Evolutionary conservation across 352 stramenopile genomes (phyloP), one percentile per base, ranked within the genome.

Genomic region (Phytophthora europaea): DNA sequence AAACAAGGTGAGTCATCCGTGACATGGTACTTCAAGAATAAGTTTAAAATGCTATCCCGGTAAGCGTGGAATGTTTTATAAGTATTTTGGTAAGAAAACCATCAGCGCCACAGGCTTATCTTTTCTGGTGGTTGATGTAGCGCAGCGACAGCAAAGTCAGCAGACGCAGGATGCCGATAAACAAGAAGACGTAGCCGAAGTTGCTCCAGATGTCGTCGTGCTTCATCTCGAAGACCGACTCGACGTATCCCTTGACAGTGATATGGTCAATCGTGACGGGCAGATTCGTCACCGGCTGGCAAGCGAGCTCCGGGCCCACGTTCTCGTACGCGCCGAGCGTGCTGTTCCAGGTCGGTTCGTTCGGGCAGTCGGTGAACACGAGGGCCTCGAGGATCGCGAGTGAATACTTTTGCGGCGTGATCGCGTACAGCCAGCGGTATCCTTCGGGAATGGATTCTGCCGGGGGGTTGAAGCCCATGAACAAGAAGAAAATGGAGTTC

Each of bases 81-180:
- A 31, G 1, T 8, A 7, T 8, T 8, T 31, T 31, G 28, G 28
- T 31, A 31, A 31, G 28, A 31, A 31, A 31, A 31, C 3, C 23
- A 26, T 26, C 23, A 26, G 23, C 23, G 23, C 23, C 28, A 8
- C 10, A 47, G 16, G 43, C 43, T 22, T 83, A 80, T 65, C 73
- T 67, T 57, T 78, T 80, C 54, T 83, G 76, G 59, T 80, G 74
- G 50, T 80, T 81, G n/a, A 84, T 53, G 43, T 70, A 80, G 10
- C 72, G 74, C 64, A 82, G 67, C n/a, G 73, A 67, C 6, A 84
- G 36, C 48, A 83, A 48, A 1, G 60, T 70, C 7, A 83, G 62
- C 0, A 83, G 6, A 6, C 70, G 77, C 6, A 79, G 68, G n/a
- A 78, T 23, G 15, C 48, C 62, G 43, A 81, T 75, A 63, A 72